Evolutionary conservation across 441 rosid species (phyloP).

Genomic region (Sinapis alba): DNA sequence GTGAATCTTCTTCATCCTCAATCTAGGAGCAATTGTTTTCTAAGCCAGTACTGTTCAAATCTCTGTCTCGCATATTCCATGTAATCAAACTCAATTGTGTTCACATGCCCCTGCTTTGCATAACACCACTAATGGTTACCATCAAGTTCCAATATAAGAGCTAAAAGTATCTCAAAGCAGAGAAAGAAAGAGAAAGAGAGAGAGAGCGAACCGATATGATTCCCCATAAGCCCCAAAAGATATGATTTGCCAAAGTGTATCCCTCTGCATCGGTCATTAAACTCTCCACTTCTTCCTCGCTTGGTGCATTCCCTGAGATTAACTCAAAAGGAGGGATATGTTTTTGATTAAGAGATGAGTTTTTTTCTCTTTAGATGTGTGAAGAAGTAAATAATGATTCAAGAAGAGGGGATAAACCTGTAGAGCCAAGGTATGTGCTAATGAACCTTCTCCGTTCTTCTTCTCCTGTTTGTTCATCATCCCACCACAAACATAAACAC

Average conservation of each 20-base stretch:
- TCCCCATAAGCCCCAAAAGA: conserved; percentile 98
- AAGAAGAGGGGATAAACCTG: conserved; percentile 48
- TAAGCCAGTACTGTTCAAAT: conserved; percentile 77
- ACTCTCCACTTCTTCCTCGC: conserved; percentile 55
- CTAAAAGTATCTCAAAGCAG: not conserved
- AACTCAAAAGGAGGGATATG: not conserved
- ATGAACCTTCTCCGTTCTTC: conserved; percentile 75
- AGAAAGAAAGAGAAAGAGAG: not conserved
- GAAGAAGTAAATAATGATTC: conserved; percentile 11
- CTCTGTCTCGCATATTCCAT: conserved; percentile 92
- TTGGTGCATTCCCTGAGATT: conserved; percentile 49
- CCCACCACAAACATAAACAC: conserved; percentile 4
- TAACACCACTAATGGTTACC: conserved; percentile 8
- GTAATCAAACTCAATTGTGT: conserved; percentile 78
- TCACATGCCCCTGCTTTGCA: conserved; percentile 67
- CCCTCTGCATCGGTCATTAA: conserved; percentile 62
- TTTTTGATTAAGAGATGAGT: not conserved
- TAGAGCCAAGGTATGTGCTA: conserved; percentile 55
- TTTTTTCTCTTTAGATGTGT: not conserved
- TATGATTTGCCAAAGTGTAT: conserved; percentile 80
- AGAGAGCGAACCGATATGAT: conserved; percentile 72
- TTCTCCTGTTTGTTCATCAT: conserved; percentile 47
- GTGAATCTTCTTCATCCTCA: conserved; percentile 15
- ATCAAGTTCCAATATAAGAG: not conserved
- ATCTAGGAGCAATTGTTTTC: conserved; percentile 47